Evolutionary conservation across 164 flowering plant species (phyloP).

Genomic region (Pachysandra terminalis): DNA sequence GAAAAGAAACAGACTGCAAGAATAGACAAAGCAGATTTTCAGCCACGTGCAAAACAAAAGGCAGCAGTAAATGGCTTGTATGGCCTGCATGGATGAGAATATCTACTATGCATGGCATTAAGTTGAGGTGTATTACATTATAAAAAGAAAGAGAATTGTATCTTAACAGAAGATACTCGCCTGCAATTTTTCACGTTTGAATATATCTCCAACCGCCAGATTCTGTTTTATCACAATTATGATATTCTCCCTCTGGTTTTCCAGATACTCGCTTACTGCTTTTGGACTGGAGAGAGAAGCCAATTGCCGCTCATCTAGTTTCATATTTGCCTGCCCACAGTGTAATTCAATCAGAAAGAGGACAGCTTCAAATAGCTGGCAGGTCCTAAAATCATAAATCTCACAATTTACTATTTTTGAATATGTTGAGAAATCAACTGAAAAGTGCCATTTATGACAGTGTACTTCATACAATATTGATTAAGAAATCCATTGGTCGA

Average conservation of each 20-base stretch:
- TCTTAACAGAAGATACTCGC: conserved; percentile 23
- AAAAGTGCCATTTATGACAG: background rate
- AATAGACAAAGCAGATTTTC: background rate
- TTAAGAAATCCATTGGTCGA: background rate
- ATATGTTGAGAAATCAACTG: background rate
- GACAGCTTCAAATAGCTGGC: background rate
- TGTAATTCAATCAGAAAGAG: conserved; percentile 3
- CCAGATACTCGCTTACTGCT: conserved; percentile 69
- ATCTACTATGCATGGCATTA: background rate
- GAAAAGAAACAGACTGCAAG: too few species aligned
- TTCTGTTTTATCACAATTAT: conserved; percentile 59
- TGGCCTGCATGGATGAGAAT: background rate
- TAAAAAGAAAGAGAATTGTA: background rate
- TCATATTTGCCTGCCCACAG: conserved; percentile 59
- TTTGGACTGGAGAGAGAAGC: conserved; percentile 73
- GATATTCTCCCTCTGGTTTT: conserved; percentile 66
- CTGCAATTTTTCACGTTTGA: conserved; percentile 79
- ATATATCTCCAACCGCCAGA: conserved; percentile 86
- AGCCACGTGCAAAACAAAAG: background rate
- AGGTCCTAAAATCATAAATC: background rate
- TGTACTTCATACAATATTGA: background rate
- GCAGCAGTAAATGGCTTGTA: background rate
- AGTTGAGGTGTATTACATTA: background rate
- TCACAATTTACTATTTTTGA: background rate
- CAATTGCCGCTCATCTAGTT: conserved; percentile 67